These are phyloP conservation scores for Phialophora chinensis DNA, from an alignment of 2,329 filamentous ascomycete genomes.

Conservation along the genomic window DNA sequence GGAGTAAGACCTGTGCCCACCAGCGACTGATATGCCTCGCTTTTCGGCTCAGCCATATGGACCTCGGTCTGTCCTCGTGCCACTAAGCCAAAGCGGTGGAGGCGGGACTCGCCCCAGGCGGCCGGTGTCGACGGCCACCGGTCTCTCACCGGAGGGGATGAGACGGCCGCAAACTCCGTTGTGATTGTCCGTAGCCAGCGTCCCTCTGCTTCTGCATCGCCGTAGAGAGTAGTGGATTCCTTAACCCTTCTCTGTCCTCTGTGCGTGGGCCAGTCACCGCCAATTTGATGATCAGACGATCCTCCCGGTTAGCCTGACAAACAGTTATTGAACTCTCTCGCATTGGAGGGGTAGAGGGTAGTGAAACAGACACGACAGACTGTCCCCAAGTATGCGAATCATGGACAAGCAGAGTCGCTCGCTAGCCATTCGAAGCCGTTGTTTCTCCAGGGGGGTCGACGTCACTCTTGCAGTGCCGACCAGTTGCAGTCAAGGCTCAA, in stretches of 20 bases:
- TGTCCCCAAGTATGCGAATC: not conserved
- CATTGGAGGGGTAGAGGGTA: not conserved
- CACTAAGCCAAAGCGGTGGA: not conserved
- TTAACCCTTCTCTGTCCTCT: not conserved
- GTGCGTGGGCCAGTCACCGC: not conserved
- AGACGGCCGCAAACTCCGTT: not conserved
- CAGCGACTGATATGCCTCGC: not conserved
- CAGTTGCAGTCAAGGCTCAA: not conserved
- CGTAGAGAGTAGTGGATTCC: not conserved
- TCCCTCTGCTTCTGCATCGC: not conserved
- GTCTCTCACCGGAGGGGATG: no score
- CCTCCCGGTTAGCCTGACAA: no score
- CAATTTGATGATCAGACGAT: not conserved
- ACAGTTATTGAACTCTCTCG: not conserved
- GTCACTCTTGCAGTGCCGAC: not conserved
- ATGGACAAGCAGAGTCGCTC: not conserved
- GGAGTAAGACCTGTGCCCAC: no score
- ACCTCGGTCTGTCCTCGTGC: not conserved
- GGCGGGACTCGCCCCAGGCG: no score
- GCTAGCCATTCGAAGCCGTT: not conserved
- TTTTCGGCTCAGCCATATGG: not conserved
- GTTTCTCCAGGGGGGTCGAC: not conserved
- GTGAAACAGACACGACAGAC: conserved; percentile 1
- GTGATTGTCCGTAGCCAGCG: conserved; percentile 1
- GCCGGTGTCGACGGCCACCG: not conserved